A percentile compares a stretch with the other conserved stretches of the same genome.
Conservation (phyloP, 2,329 filamentous ascomycete genomes). For the Calonectria pseudoturangicola region DNA sequence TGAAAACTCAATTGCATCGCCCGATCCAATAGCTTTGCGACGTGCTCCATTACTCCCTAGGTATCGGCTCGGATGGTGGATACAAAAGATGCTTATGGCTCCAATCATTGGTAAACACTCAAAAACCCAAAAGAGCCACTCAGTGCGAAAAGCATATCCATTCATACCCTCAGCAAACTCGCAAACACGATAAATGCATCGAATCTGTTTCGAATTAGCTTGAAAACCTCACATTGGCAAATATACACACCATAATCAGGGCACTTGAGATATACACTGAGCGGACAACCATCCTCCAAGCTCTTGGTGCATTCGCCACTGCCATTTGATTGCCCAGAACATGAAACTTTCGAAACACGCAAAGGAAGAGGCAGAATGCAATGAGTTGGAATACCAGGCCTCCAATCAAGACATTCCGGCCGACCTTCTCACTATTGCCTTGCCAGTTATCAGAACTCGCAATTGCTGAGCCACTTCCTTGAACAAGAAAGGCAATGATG, state of each 20-base stretch:
- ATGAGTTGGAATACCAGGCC: slow-evolving; percentile 64
- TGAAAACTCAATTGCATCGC: slow-evolving; percentile 40
- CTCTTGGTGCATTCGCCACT: slow-evolving; percentile 54
- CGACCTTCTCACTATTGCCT: slow-evolving; percentile 61
- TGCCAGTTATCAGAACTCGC: slow-evolving; percentile 65
- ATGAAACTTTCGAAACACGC: slow-evolving; percentile 63
- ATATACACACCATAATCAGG: slow-evolving; percentile 65
- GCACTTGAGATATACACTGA: slow-evolving; percentile 66
- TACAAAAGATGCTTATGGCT: slow-evolving; percentile 68
- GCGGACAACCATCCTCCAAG: slow-evolving; percentile 62
- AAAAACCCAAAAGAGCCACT: slow-evolving; percentile 73
- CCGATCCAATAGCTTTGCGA: slow-evolving; percentile 22
- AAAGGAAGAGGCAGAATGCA: slow-evolving; percentile 64
- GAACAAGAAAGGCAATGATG: slow-evolving; percentile 66
- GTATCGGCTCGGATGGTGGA: slow-evolving; percentile 68
- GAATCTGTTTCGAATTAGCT: slow-evolving; percentile 58
- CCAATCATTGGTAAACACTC: slow-evolving; percentile 69
- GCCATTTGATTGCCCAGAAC: slow-evolving; percentile 51
- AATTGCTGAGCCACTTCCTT: slow-evolving; percentile 66
- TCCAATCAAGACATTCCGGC: slow-evolving; percentile 64
- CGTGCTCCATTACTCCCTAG: slow-evolving; percentile 52
- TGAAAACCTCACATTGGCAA: neutral
- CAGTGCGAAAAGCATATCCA: slow-evolving; percentile 68
- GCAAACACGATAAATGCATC: slow-evolving; percentile 71
- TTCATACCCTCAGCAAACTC: slow-evolving; percentile 72